A percentile compares a stretch with the other conserved stretches of the same genome.
phyloP scores from a whole-genome alignment of 768 basidiomycete species.

The Coprinellus micaceus region DNA sequence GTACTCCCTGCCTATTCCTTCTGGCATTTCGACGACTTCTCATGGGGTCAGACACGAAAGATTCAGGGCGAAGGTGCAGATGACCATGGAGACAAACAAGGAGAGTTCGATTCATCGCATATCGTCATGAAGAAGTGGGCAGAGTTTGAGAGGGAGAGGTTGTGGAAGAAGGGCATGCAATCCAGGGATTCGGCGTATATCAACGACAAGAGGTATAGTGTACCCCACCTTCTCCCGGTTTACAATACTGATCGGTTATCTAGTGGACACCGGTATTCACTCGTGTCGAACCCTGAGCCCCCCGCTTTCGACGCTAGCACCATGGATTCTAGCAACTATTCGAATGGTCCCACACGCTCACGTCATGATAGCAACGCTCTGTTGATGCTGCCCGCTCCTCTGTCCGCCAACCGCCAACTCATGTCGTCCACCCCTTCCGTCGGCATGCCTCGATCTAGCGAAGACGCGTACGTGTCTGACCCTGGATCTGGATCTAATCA shows the following conservation, averaged over 20 bases:
- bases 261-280: conserved; percentile 59
- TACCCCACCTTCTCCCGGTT: conserved; percentile 15
- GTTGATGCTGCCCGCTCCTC: conserved; percentile 71
- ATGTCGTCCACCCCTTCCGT: conserved; percentile 49
- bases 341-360: conserved; percentile 38
- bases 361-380: conserved; percentile 69
- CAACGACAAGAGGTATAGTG: conserved; percentile 64
- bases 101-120: conserved; percentile 93
- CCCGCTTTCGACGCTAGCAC: conserved; percentile 54
- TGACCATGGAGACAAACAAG: conserved; percentile 89
- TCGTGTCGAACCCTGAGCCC: conserved; percentile 74
- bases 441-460: conserved; percentile 43
- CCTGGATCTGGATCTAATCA: conserved; percentile 37
- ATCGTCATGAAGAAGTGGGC: conserved; percentile 99
- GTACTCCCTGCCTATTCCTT: conserved; percentile 94
- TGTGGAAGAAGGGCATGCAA: conserved; percentile 85
- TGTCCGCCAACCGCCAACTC: conserved; percentile 55
- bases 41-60: conserved; percentile 93
- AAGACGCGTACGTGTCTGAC: conserved; percentile 44
- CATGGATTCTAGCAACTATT: conserved; percentile 50
- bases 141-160: conserved; percentile 93
- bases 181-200: conserved; percentile 73
- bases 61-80: conserved; percentile 66
- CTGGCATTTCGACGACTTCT: conserved; percentile 99
- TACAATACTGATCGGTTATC: conserved; percentile 12